A percentile compares a stretch with the other conserved stretches of the same genome.
These are phyloP conservation scores for Marvania coccoides DNA, from an alignment of 139 green algal genomes.

Conservation along the genomic window DNA sequence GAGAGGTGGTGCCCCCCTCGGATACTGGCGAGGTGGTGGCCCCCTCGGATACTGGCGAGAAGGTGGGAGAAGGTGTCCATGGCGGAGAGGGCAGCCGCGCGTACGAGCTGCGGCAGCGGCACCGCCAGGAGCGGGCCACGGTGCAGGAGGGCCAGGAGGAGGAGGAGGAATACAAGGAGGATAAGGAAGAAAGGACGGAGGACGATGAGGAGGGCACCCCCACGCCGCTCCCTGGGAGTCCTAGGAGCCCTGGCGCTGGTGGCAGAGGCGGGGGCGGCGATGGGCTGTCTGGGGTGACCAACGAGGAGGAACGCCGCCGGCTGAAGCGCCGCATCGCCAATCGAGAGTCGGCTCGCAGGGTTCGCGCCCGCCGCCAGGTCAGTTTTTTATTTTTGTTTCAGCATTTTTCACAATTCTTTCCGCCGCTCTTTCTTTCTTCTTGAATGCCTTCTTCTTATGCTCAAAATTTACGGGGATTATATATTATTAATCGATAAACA, in stretches of 20 bases:
- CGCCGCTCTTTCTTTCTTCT: no score
- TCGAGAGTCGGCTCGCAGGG: background rate
- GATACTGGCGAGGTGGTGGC: no score
- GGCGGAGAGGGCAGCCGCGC: slow-evolving; percentile 5
- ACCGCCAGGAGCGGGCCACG: no score
- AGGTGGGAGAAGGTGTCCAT: slow-evolving; percentile 10
- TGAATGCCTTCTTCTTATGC: no score
- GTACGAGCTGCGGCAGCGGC: no score
- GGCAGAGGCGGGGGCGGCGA: background rate
- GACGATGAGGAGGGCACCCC: background rate
- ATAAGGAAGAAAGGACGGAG: background rate
- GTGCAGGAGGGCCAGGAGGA: background rate
- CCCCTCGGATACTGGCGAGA: no score
- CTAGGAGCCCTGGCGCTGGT: background rate
- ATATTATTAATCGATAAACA: no score
- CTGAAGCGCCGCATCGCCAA: background rate
- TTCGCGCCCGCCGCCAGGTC: background rate
- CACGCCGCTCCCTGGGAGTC: background rate
- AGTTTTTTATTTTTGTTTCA: no score
- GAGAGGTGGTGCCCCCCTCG: no score
- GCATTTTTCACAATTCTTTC: no score
- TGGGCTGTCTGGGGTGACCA: background rate
- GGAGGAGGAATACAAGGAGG: background rate
- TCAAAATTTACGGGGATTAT: no score
- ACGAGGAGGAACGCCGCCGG: background rate